Base-by-base conservation (phyloP, 2,329 filamentous ascomycete genomes). In the Cladosporium sp. region DNA sequence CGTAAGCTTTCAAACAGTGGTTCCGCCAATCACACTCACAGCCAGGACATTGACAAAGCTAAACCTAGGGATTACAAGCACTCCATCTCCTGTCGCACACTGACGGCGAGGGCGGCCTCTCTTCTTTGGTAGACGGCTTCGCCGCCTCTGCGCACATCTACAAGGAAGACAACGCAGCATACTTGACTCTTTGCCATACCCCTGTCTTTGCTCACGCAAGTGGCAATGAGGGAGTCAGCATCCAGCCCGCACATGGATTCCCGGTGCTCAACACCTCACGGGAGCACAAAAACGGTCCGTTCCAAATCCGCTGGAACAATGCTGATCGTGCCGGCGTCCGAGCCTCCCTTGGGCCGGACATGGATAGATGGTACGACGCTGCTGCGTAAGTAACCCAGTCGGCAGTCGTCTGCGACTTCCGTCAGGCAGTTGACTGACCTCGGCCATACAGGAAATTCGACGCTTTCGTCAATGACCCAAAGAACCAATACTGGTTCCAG, bases 81-180 rank as follows among this genome's bases (percentile, higher is more conserved):
- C 95, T 98, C 70, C 93, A 98, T 66, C 76, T 96, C 43, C 79
- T 97, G 28, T 93, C 88, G 0, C 89, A 95, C 68, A 85, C 83
- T 7, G 71, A 77, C 2, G 79, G 82, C 18, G 68, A 69, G 3
- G 93, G 92, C 9, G 93, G 93, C 5, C 77, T 83, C 49, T 91
- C 86, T 0, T 75, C 95, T 0, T 82, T 98, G 1, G 86, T 95
- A 0, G 93, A 98, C 67, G 91, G 88, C 0, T 95, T 95, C 68
- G 73, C 81, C 33, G 88, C 84, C 1, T 90, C 89, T 0, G 59
- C 67, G 1, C 71, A 81, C 9, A 72, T 96, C 9, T 68, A 72
- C 16, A 56, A 68, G 3, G 75, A 84, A 52, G 76, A 82, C 22
- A 76, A 71, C 0, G 59, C 71, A 0, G 78, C 81, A 1, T 92